Percentiles rank a stretch among this genome's conserved stretches.
Evolutionary conservation across 2,329 filamentous ascomycete genomes (phyloP).

Genomic region (Paracorniculantispora psalliotae): DNA sequence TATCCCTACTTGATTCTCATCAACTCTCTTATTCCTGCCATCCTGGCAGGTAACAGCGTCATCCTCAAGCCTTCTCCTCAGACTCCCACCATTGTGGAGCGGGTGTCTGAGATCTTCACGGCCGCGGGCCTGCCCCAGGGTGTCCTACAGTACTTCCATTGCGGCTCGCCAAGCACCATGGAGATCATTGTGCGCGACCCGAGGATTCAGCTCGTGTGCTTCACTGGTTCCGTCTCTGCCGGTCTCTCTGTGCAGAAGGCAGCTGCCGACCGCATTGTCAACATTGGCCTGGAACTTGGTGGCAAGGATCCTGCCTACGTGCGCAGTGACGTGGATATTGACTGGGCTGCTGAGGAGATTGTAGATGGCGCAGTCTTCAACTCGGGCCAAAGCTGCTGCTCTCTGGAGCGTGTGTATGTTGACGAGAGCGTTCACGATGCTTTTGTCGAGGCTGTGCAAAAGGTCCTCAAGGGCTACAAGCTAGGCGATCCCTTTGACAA

Average conservation of each 20-base stretch:
- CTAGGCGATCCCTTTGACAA: conserved; percentile 83
- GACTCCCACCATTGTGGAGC: conserved; percentile 87
- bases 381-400: conserved; percentile 96
- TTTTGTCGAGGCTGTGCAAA: conserved; percentile 74
- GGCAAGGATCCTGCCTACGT: conserved; percentile 95
- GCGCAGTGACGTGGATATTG: conserved; percentile 76
- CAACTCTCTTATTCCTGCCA: conserved; percentile 88
- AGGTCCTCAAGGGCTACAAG: conserved; percentile 74
- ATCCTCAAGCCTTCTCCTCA: conserved; percentile 94
- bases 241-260: conserved; percentile 82
- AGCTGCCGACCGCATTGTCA: conserved; percentile 76
- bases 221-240: conserved; percentile 87
- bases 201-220: conserved; percentile 76
- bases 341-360: conserved; percentile 90
- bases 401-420: conserved; percentile 87
- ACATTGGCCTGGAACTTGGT: conserved; percentile 84
- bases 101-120: conserved; percentile 68
- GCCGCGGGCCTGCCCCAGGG: conserved; percentile 77
- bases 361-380: conserved; percentile 97
- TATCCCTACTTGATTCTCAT: conserved; percentile 93
- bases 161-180: conserved; percentile 70
- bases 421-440: conserved; percentile 77
- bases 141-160: conserved; percentile 90
- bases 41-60: conserved; percentile 83
- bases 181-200: conserved; percentile 74